A percentile compares a stretch with the other conserved stretches of the same genome.
Conservation (phyloP, 2,329 filamentous ascomycete species). For the Dactylellina haptotyla region DNA sequence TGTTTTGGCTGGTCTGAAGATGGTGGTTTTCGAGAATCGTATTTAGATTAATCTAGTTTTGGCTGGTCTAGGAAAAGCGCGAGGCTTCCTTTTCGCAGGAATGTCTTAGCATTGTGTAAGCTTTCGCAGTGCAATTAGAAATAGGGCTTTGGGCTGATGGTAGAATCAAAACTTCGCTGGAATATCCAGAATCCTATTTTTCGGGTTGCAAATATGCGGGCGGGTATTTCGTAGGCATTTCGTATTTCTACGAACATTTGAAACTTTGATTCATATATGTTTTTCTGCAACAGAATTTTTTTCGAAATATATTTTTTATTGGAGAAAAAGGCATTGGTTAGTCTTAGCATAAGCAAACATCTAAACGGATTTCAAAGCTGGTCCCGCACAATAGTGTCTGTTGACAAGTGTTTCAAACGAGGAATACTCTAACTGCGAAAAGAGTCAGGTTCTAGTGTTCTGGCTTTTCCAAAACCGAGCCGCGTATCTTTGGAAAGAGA, state of each 20-base stretch:
- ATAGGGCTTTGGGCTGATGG: conserved; percentile 1
- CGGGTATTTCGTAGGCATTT: too few species aligned
- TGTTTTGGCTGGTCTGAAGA: conserved; percentile 19
- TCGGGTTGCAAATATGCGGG: too few species aligned
- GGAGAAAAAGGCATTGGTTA: too few species aligned
- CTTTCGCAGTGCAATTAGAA: conserved; percentile 1
- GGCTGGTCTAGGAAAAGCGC: conserved; percentile 18
- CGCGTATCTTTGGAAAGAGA: conserved; percentile 5
- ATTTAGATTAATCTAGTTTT: neutral
- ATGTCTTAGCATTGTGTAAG: conserved; percentile 25
- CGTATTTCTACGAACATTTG: too few species aligned
- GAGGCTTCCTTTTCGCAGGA: neutral
- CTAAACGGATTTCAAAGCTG: neutral
- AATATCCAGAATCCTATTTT: conserved; percentile 21
- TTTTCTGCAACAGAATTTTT: too few species aligned
- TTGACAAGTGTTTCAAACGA: conserved; percentile 19
- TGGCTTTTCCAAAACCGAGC: neutral
- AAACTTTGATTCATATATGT: too few species aligned
- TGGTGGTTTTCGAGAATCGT: neutral
- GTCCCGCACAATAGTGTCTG: neutral
- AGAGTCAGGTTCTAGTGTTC: conserved; percentile 15
- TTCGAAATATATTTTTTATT: too few species aligned
- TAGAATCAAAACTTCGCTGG: conserved; percentile 20
- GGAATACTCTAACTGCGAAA: neutral
- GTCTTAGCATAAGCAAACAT: too few species aligned